Base-by-base conservation (phyloP, 1,284 basidiomycete species). In the Sporisorium sorghi region DNA sequence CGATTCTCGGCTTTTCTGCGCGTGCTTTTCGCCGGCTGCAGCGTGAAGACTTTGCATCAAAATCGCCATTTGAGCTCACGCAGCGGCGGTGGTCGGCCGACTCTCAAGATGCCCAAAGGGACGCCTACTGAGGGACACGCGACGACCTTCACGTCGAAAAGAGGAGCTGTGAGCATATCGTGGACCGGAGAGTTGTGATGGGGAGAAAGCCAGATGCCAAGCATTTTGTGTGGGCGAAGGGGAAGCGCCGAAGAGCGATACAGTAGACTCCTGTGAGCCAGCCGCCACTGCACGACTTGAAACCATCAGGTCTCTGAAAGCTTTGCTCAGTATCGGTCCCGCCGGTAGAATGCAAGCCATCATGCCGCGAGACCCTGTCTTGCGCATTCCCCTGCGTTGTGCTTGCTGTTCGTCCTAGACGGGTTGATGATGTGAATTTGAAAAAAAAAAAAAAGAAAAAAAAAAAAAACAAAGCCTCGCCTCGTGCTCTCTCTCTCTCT, bases 11-110 rank as follows among this genome's bases (percentile, higher is more conserved):
- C 11, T n/a, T 21, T 40, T 33, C 12, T 51, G 21, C 28, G 56
- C 48, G 47, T 51, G 35, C 23, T 51, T 50, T 58, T 58, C 7
- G 56, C 47, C 48, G 51, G 26, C 39, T 32, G n/a, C 35, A 37
- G 35, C 35, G 12, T 37, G 5, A 17, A 37, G 35, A 37, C 35
- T 37, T n/a, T n/a, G n/a, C n/a, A n/a, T n/a, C n/a, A n/a, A n/a
- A n/a, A n/a, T n/a, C n/a, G n/a, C n/a, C n/a, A n/a, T n/a, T n/a
- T n/a, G n/a, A n/a, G n/a, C n/a, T n/a, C n/a, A n/a, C n/a, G n/a
- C n/a, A n/a, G n/a, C n/a, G n/a, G n/a, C n/a, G n/a, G n/a, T n/a
- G n/a, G n/a, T n/a, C n/a, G n/a, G n/a, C n/a, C n/a, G n/a, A n/a
- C n/a, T n/a, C n/a, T n/a, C n/a, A n/a, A n/a, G n/a, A n/a, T n/a